Conservation (phyloP, 352 stramenopile genomes). For the Phytophthora macrochlamydospora region DNA sequence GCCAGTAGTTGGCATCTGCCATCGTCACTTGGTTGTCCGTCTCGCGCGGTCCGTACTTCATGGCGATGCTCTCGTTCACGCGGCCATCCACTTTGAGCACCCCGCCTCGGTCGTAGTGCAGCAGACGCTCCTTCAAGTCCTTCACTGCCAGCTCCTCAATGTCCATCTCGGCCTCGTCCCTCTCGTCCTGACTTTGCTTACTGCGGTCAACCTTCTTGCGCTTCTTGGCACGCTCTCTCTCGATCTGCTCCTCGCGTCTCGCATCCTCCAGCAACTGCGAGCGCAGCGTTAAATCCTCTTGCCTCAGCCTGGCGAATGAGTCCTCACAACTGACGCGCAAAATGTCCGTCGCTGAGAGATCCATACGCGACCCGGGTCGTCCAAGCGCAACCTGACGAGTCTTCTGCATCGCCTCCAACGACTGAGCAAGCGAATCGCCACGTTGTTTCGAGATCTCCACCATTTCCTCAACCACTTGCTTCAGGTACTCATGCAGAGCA, state of each 20-base stretch:
- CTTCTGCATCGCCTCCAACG: slow-evolving; percentile 57
- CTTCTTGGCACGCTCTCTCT: slow-evolving; percentile 86
- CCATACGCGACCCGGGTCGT: slow-evolving; percentile 29
- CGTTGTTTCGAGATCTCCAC: slow-evolving; percentile 82
- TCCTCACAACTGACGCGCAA: slow-evolving; percentile 87
- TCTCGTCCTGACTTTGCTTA: slow-evolving; percentile 79
- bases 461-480: slow-evolving; percentile 89
- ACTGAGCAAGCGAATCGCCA: slow-evolving; percentile 53
- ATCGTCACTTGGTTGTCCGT: slow-evolving; percentile 81
- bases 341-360: slow-evolving; percentile 81
- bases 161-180: slow-evolving; percentile 88
- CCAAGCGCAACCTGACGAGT: slow-evolving; percentile 28
- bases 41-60: slow-evolving; percentile 48
- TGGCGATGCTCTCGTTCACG: slow-evolving; percentile 82
- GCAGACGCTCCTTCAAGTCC: slow-evolving; percentile 80
- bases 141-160: slow-evolving; percentile 83
- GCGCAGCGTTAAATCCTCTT: slow-evolving; percentile 70
- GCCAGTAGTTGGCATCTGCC: slow-evolving; percentile 83
- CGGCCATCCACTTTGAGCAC: slow-evolving; percentile 75
- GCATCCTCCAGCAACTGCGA: slow-evolving; percentile 75
- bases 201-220: slow-evolving; percentile 87
- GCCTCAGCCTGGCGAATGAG: slow-evolving; percentile 65
- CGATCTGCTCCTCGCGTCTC: slow-evolving; percentile 71
- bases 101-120: slow-evolving; percentile 79
- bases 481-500: slow-evolving; percentile 85